Percentiles rank a stretch among this genome's conserved stretches.
Evolutionary conservation across 192 early-diverging fungal species (phyloP).

Genomic region (Coemansia sp.): DNA sequence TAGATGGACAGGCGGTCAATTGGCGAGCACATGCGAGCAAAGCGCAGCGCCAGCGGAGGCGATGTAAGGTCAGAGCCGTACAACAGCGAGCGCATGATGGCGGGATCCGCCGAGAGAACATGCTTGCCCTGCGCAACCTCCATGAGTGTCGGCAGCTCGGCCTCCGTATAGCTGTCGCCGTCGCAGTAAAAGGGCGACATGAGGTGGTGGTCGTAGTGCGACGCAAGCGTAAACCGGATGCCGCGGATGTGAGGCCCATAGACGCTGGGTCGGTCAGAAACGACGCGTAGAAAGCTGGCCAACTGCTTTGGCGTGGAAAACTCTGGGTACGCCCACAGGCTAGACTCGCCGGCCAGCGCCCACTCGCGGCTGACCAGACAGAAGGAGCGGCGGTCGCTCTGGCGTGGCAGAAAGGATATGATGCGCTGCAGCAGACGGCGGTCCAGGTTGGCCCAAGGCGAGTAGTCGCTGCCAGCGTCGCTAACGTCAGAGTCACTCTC

Average conservation of each 20-base stretch:
- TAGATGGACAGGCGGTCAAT: constrained; percentile 43
- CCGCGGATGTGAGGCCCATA: constrained; percentile 36
- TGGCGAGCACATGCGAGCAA: constrained; percentile 43
- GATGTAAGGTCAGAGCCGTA: constrained; percentile 42
- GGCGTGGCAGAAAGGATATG: constrained; percentile 26
- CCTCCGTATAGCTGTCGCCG: constrained; percentile 9
- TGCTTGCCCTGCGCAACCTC: constrained; percentile 40
- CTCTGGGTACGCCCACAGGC: constrained; percentile 45
- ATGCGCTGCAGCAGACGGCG: constrained; percentile 42
- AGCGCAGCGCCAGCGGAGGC: constrained; percentile 36
- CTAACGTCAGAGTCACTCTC: constrained; percentile 28
- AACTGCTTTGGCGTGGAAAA: constrained; percentile 42
- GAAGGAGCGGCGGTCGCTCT: constrained; percentile 37
- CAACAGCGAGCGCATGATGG: constrained; percentile 32
- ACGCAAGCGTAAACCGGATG: constrained; percentile 40
- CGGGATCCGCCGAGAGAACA: constrained; percentile 33
- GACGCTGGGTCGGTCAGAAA: constrained; percentile 15
- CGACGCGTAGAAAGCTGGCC: constrained; percentile 25
- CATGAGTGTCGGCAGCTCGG: constrained; percentile 38
- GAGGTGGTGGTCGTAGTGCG: constrained; percentile 46
- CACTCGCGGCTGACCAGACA: constrained; percentile 43
- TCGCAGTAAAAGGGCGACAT: constrained; percentile 16
- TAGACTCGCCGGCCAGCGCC: constrained; percentile 27
- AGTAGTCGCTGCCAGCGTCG: constrained; percentile 11
- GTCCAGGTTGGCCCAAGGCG: constrained; percentile 31